Evolutionary conservation across 305 asterid species (phyloP).

Genomic region (Caryopteris hybrid): DNA sequence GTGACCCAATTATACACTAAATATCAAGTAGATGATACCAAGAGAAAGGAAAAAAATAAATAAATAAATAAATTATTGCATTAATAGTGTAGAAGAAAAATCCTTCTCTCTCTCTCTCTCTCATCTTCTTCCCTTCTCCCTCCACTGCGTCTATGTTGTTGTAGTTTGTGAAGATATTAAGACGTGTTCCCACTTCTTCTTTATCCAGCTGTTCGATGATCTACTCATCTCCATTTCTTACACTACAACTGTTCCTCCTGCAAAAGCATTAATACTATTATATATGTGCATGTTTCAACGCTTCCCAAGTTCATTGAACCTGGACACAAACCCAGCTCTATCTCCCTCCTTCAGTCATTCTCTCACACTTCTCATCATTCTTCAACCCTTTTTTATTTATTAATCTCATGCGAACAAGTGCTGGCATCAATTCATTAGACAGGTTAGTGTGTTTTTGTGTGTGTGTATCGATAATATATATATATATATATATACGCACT

Average conservation of each 20-base stretch:
- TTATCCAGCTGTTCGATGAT: neutral
- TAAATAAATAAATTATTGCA: neutral
- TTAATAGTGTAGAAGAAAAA: constrained; percentile 7
- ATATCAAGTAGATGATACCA: neutral
- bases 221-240: neutral
- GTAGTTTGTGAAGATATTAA: neutral
- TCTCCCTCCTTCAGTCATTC: neutral
- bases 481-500: too few species aligned
- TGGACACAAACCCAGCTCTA: constrained; percentile 16
- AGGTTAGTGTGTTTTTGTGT: too few species aligned
- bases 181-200: neutral
- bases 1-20: neutral
- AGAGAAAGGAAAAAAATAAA: neutral
- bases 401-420: neutral
- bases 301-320: constrained; percentile 29
- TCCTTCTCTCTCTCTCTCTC: neutral
- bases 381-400: neutral
- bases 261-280: neutral
- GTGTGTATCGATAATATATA: too few species aligned
- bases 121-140: neutral
- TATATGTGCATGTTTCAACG: constrained; percentile 8
- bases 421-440: neutral
- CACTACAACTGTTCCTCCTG: neutral
- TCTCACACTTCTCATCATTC: neutral
- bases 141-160: constrained; percentile 4